Evolutionary conservation across 257 asterid species (phyloP).

Genomic region (Misopates orontium): DNA sequence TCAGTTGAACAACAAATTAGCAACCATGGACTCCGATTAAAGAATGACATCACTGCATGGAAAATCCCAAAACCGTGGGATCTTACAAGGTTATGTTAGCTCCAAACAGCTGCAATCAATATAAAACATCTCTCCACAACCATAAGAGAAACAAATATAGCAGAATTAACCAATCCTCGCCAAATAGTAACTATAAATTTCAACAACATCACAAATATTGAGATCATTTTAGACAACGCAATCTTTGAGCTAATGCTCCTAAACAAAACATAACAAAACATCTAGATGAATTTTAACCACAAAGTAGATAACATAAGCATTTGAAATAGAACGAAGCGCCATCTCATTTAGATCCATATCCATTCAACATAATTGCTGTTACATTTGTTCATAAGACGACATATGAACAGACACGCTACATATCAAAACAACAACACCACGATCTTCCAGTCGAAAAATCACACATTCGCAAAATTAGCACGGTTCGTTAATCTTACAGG

Average conservation of each 20-base stretch:
- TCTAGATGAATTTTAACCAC: too few relatives aligned
- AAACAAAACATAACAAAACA: too few relatives aligned
- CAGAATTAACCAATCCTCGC: not conserved
- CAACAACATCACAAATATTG: not conserved
- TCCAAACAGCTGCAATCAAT: not conserved
- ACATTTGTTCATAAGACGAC: constrained; percentile 11
- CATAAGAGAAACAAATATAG: not conserved
- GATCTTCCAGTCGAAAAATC: not conserved
- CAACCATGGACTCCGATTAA: not conserved
- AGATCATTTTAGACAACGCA: too few relatives aligned
- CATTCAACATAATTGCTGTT: not conserved
- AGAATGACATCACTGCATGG: not conserved
- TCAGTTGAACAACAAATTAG: not conserved
- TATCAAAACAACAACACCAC: constrained; percentile 19
- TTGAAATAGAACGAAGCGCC: not conserved
- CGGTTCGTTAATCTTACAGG: constrained; percentile 19
- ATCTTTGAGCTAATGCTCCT: too few relatives aligned
- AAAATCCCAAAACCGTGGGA: not conserved
- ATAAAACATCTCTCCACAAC: not conserved
- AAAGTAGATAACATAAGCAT: not conserved
- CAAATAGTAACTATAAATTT: not conserved
- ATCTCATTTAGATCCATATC: constrained; percentile 19
- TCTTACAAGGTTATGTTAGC: not conserved
- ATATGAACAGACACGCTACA: constrained; percentile 6
- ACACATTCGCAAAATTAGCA: not conserved